Conservation (phyloP, 2,329 filamentous ascomycete genomes). For the Penicillium frequentans region DNA sequence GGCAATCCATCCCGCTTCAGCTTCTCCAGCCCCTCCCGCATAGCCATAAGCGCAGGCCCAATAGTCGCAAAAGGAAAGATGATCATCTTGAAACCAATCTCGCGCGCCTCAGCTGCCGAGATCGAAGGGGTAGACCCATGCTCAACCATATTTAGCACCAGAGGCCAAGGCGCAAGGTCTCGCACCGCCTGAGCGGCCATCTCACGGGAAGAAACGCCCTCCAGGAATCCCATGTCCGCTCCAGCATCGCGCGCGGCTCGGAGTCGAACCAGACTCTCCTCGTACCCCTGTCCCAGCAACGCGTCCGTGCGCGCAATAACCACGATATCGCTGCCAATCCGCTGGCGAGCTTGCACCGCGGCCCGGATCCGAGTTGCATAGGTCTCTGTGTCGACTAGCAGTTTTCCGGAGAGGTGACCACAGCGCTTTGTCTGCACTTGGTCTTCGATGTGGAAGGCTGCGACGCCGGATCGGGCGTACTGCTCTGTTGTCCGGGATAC, state of each 20-base stretch:
- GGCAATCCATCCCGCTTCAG: conserved; percentile 38
- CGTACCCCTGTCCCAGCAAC: conserved; percentile 38
- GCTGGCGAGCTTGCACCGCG: conserved; percentile 35
- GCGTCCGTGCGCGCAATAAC: conserved; percentile 48
- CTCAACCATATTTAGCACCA: conserved; percentile 48
- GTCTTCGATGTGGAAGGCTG: conserved; percentile 59
- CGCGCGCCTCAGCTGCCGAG: conserved; percentile 37
- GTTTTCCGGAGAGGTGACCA: conserved; percentile 42
- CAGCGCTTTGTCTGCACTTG: conserved; percentile 51
- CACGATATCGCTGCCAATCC: conserved; percentile 42
- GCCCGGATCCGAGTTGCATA: conserved; percentile 40
- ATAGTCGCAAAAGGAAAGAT: conserved; percentile 45
- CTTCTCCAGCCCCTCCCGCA: conserved; percentile 37
- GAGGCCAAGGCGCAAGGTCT: conserved; percentile 40
- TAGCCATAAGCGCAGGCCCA: conserved; percentile 38
- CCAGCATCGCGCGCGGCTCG: conserved; percentile 42
- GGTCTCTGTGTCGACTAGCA: conserved; percentile 36
- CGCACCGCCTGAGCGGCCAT: conserved; percentile 35
- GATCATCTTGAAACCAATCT: conserved; percentile 45
- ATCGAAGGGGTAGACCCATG: conserved; percentile 44
- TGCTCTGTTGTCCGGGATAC: conserved; percentile 51
- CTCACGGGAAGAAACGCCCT: conserved; percentile 41
- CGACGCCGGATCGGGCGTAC: conserved; percentile 55
- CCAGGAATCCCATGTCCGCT: conserved; percentile 45
- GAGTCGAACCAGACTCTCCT: conserved; percentile 39